phyloP scores from a whole-genome alignment of 768 basidiomycete genomes.

The Phaeolepiota aurea region DNA sequence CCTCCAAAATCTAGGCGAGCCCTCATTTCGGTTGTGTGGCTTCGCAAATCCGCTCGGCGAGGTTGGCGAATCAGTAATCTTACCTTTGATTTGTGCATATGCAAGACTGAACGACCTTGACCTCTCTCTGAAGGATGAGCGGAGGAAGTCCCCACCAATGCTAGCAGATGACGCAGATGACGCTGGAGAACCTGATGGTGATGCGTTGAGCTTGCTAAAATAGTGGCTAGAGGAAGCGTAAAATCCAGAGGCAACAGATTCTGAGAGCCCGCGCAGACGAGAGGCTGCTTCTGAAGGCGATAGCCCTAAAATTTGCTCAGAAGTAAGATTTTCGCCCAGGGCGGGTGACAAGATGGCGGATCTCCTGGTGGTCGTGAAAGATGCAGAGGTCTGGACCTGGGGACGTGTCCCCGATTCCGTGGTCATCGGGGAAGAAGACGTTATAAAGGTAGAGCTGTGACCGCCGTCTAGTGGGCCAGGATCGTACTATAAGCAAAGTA shows the following conservation, averaged over 20 bases:
- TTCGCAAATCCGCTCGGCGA: not conserved
- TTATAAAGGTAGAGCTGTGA: too few relatives aligned
- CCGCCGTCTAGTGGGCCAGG: too few relatives aligned
- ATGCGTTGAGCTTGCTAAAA: slow-evolving; percentile 34
- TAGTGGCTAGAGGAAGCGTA: slow-evolving; percentile 1
- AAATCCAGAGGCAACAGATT: too few relatives aligned
- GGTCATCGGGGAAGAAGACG: too few relatives aligned
- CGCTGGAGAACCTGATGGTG: slow-evolving; percentile 40
- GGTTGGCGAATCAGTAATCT: not conserved
- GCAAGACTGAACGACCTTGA: not conserved
- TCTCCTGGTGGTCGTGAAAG: not conserved
- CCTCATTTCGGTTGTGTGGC: not conserved
- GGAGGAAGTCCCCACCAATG: slow-evolving; percentile 13
- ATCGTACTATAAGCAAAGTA: not conserved
- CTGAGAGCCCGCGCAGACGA: too few relatives aligned
- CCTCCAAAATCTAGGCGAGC: slow-evolving; percentile 11
- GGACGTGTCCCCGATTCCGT: too few relatives aligned
- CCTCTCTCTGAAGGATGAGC: slow-evolving; percentile 1
- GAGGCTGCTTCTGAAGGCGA: not conserved
- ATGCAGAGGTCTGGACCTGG: not conserved
- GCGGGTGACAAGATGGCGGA: not conserved
- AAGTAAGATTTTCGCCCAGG: not conserved
- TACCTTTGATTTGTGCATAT: not conserved
- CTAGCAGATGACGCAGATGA: slow-evolving; percentile 23
- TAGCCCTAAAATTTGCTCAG: not conserved